Base-by-base conservation (phyloP, 495 filamentous ascomycete species). In the Chaetomium cochliodes region DNA sequence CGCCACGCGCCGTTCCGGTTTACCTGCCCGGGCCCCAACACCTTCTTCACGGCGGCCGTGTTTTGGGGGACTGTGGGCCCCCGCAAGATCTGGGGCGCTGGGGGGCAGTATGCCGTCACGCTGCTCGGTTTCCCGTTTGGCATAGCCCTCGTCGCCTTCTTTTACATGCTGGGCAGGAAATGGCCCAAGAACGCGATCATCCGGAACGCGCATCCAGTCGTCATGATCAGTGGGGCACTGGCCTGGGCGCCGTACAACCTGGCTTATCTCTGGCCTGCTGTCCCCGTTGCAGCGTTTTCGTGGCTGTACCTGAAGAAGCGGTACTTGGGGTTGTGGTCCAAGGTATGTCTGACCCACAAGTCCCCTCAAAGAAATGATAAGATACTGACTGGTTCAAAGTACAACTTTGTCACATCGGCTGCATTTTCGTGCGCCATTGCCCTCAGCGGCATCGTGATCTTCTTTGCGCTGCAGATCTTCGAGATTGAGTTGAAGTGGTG, bases 11-110 rank as follows among this genome's bases (percentile, higher is more conserved):
- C 77, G 0, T 76, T 74, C 65, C 69, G 71, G 11, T 78, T 79
- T 63, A 73, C 69, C 47, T 80, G 78, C 67, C 78, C 78, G 33
- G 72, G 72, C 15, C 65, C 74, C 50, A 80, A 79, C 70, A 76
- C 77, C 16, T 79, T 79, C 64, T 80, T 80, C 67, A 80, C 78
- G 0, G 74, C 78, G 8, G 73, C 77, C 25, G 75, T 80, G 1
- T 74, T 80, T 33, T 80, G 78, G 78, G 78, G 78, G 15, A 80
- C 78, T 3, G 71, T 80, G 22, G 78, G 78, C 3, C 78, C 78
- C n/a, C 63, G 72, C 52, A 80, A 79, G 70, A 70, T 79, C 20
- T 80, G 73, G 64, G 77, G 77, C 20, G 58, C 58, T 8, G 73
- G 70, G 7, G 78, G 78, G 4, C 76, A 72, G 60, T 80, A 80